These are phyloP conservation scores for Hanseniaspora hatyaiensis DNA, from an alignment of 805 yeast genomes.

Conservation along the genomic window DNA sequence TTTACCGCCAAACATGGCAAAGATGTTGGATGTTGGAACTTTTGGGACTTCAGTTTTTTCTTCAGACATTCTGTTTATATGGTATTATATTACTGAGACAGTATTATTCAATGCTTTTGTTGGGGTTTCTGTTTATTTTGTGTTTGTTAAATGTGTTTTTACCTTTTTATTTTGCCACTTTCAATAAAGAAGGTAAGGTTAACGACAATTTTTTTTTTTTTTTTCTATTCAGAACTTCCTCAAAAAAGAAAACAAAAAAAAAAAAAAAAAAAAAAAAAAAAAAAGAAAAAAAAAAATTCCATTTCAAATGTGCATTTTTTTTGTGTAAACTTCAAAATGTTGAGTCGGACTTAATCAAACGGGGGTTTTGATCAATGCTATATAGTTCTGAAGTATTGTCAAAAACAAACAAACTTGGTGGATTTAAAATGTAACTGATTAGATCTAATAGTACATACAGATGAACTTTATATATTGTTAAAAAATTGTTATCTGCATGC, in stretches of 20 bases:
- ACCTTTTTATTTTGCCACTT: slow-evolving; percentile 18
- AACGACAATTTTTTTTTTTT: no score
- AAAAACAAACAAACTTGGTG: background rate
- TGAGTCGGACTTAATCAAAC: no score
- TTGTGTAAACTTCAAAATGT: background rate
- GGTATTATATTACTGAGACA: slow-evolving; percentile 17
- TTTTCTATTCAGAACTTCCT: no score
- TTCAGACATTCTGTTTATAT: slow-evolving; percentile 17
- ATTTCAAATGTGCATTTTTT: no score
- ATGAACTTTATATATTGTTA: background rate
- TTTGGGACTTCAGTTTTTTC: slow-evolving; percentile 22
- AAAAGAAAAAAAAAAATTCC: no score
- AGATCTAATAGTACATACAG: background rate
- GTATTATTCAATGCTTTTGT: no score
- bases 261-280: no score
- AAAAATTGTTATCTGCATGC: background rate
- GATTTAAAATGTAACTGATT: background rate
- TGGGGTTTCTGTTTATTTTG: slow-evolving; percentile 12
- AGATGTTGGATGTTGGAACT: slow-evolving; percentile 73
- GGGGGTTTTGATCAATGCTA: no score
- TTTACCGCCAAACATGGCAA: slow-evolving; percentile 74
- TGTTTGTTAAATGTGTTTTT: background rate
- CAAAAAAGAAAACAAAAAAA: no score
- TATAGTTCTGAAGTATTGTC: no score
- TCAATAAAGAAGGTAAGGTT: slow-evolving; percentile 15